phyloP scores from a whole-genome alignment of 192 early-diverging fungal species.

The Coemansia sp. region DNA sequence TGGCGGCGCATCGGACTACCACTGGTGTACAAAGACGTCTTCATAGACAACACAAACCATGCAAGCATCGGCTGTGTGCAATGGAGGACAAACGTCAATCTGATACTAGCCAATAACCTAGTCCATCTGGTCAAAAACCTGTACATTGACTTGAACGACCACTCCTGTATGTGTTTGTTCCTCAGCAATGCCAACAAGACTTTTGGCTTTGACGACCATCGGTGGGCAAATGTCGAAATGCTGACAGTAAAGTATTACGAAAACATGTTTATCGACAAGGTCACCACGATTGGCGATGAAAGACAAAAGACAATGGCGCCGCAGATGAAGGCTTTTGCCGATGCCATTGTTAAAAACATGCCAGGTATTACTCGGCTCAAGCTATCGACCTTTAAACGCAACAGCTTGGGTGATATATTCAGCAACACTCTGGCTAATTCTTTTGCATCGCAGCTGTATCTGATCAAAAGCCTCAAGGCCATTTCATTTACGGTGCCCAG shows the following conservation, averaged over 20 bases:
- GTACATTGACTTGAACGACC: slow-evolving; percentile 4
- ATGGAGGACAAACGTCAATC: slow-evolving; percentile 6
- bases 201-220: not conserved
- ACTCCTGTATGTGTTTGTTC: not conserved
- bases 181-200: not conserved
- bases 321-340: slow-evolving; percentile 6
- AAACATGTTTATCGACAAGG: slow-evolving; percentile 1
- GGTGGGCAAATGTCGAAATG: slow-evolving; percentile 2
- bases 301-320: not conserved
- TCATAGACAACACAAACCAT: slow-evolving; percentile 3
- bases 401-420: slow-evolving; percentile 4
- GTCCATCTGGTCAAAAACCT: not conserved
- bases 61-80: not conserved
- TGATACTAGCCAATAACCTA: not conserved
- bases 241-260: slow-evolving; percentile 9
- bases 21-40: slow-evolving; percentile 1
- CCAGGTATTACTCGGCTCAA: not conserved
- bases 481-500: slow-evolving; percentile 5
- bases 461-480: slow-evolving; percentile 8
- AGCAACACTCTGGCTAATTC: slow-evolving; percentile 5
- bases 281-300: slow-evolving; percentile 1
- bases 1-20: not conserved
- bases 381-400: slow-evolving; percentile 6
- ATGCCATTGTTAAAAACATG: slow-evolving; percentile 2
- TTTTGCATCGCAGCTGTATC: not conserved